Conservation (phyloP, 2,329 filamentous ascomycete species). For the Apiospora malaysiana region DNA sequence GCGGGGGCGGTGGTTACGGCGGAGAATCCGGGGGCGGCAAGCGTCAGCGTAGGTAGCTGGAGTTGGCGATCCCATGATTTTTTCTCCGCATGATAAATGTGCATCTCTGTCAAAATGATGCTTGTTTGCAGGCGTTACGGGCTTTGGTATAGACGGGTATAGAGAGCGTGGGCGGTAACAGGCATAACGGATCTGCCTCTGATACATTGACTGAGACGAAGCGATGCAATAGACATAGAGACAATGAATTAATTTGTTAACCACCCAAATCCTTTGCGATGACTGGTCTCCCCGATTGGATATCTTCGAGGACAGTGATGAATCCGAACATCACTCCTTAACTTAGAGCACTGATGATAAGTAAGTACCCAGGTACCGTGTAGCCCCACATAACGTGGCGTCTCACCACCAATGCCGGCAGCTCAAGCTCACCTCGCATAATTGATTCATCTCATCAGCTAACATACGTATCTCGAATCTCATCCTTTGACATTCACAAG, state of each 20-base stretch:
- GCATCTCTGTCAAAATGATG: background rate
- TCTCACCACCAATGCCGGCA: background rate
- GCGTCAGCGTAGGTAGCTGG: slow-evolving; percentile 11
- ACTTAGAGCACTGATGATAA: background rate
- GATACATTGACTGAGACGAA: background rate
- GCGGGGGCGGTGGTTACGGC: background rate
- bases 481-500: background rate
- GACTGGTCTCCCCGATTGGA: background rate
- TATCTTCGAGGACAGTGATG: background rate
- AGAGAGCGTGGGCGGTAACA: slow-evolving; percentile 2
- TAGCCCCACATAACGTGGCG: slow-evolving; percentile 1
- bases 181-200: slow-evolving; percentile 4
- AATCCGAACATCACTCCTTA: background rate
- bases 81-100: background rate
- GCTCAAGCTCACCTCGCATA: background rate
- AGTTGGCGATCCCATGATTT: background rate
- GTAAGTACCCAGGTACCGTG: background rate
- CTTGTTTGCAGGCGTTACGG: slow-evolving; percentile 7
- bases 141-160: slow-evolving; percentile 16
- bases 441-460: background rate
- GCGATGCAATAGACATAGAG: slow-evolving; percentile 14
- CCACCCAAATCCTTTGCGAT: background rate
- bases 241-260: background rate
- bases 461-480: background rate
- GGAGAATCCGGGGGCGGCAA: background rate